A percentile compares a stretch with the other conserved stretches of the same genome.
These are phyloP conservation scores for Reticulascus tulasneorum DNA, from an alignment of 2,329 filamentous ascomycete genomes.

Conservation along the genomic window DNA sequence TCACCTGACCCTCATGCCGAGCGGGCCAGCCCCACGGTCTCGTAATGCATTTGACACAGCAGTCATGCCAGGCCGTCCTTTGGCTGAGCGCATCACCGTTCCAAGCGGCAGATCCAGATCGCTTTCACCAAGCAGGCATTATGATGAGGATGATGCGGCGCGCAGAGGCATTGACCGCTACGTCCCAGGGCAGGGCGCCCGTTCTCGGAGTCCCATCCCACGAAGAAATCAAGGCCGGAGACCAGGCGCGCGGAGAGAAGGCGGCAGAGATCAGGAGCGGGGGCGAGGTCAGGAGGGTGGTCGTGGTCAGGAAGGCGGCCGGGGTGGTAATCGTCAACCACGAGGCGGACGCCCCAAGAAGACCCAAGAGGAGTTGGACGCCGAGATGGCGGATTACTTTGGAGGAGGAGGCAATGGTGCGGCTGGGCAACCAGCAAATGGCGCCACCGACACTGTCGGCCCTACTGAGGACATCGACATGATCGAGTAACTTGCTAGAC, in stretches of 20 bases:
- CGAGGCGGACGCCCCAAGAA: conserved; percentile 64
- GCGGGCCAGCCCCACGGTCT: conserved; percentile 32
- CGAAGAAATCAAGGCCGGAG: conserved; percentile 46
- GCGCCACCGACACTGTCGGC: conserved; percentile 26
- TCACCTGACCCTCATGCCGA: conserved; percentile 61
- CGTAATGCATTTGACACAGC: conserved; percentile 57
- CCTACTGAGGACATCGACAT: conserved; percentile 62
- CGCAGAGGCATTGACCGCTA: conserved; percentile 75
- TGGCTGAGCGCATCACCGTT: conserved; percentile 58
- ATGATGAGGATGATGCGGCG: conserved; percentile 53
- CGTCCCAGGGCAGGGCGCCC: conserved; percentile 55
- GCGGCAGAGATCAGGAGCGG: conserved; percentile 26
- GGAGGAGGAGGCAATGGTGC: conserved; percentile 36
- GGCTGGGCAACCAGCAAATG: conserved; percentile 31
- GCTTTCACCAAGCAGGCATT: conserved; percentile 43
- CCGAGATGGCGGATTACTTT: conserved; percentile 97
- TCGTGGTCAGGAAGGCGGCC: conserved; percentile 29
- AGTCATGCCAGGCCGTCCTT: conserved; percentile 50
- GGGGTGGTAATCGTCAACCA: conserved; percentile 28
- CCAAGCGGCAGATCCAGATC: conserved; percentile 60
- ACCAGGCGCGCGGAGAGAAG: conserved; percentile 46
- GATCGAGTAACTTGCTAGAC: conserved; percentile 61
- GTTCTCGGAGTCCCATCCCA: conserved; percentile 58
- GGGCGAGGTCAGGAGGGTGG: conserved; percentile 25
- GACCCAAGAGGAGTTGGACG: conserved; percentile 87